Percentiles rank a stretch among this genome's conserved stretches.
phyloP scores from a whole-genome alignment of 2,329 filamentous ascomycete species.

The Neonectria magnoliae region DNA sequence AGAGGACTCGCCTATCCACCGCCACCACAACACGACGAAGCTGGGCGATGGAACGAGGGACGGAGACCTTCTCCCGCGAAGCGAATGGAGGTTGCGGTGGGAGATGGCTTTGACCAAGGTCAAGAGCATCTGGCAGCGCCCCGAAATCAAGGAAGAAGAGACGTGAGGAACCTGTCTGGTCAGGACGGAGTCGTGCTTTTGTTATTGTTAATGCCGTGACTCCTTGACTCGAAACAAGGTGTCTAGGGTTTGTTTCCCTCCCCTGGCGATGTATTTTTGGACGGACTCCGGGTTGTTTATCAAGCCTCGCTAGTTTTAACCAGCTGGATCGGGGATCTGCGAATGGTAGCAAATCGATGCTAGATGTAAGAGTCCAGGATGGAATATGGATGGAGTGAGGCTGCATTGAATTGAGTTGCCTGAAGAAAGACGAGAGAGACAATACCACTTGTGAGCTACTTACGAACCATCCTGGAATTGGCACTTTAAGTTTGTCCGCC shows the following conservation, averaged over 20 bases:
- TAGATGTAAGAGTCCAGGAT: not conserved
- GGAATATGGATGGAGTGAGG: not conserved
- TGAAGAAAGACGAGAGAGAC: not conserved
- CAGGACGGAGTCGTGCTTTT: not conserved
- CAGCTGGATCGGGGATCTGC: not conserved
- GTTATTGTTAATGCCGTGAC: not conserved
- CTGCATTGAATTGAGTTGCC: not conserved
- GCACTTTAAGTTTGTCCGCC: not conserved
- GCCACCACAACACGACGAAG: conserved; percentile 46
- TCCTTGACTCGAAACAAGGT: not conserved
- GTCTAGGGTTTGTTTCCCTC: not conserved
- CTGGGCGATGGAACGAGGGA: conserved; percentile 35
- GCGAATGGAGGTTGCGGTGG: conserved; percentile 28
- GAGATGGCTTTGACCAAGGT: conserved; percentile 10
- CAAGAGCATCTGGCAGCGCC: conserved; percentile 13
- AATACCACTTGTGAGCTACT: not conserved
- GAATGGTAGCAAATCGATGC: not conserved
- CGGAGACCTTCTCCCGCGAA: conserved; percentile 17
- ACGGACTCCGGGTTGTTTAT: not conserved
- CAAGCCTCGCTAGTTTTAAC: not conserved
- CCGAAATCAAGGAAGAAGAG: not conserved
- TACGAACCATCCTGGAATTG: not conserved
- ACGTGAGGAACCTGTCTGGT: not conserved
- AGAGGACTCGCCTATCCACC: conserved; percentile 48
- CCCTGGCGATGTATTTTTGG: not conserved